phyloP scores from a whole-genome alignment of 768 basidiomycete species.

The Pleurotus citrinopileatus region DNA sequence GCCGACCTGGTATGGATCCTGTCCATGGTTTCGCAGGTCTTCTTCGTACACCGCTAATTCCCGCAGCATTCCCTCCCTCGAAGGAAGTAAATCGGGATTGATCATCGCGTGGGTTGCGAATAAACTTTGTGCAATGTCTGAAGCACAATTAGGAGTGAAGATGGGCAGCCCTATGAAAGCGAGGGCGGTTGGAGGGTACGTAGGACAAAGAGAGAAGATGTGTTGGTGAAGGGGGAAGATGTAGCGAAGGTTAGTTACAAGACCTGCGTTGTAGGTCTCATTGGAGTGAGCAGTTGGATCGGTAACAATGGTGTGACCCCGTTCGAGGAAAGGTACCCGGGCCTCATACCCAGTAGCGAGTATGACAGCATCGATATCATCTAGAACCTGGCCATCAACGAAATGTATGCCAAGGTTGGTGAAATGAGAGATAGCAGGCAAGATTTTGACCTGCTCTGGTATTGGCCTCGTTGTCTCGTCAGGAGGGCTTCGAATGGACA shows the following conservation, averaged over 20 bases:
- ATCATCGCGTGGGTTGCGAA: slow-evolving; percentile 44
- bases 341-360: slow-evolving; percentile 57
- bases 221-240: slow-evolving; percentile 54
- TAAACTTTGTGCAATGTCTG: slow-evolving; percentile 48
- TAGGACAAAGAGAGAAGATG: slow-evolving; percentile 48
- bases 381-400: slow-evolving; percentile 36
- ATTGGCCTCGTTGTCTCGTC: slow-evolving; percentile 14
- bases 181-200: slow-evolving; percentile 47
- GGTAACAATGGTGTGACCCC: slow-evolving; percentile 26
- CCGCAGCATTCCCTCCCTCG: slow-evolving; percentile 34
- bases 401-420: slow-evolving; percentile 42
- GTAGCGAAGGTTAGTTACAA: slow-evolving; percentile 50
- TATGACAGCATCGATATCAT: slow-evolving; percentile 43
- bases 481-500: slow-evolving; percentile 26
- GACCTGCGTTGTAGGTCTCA: slow-evolving; percentile 17
- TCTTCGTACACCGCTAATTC: slow-evolving; percentile 42
- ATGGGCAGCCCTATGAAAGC: slow-evolving; percentile 54
- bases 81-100: slow-evolving; percentile 36
- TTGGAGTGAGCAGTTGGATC: slow-evolving; percentile 25
- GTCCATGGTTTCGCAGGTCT: slow-evolving; percentile 33
- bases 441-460: slow-evolving; percentile 25
- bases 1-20: slow-evolving; percentile 47
- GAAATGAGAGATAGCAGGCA: slow-evolving; percentile 49
- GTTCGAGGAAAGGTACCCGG: slow-evolving; percentile 44
- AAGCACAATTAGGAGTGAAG: slow-evolving; percentile 44